phyloP scores from a whole-genome alignment of 805 yeast species.

The Candida saitoana region DNA sequence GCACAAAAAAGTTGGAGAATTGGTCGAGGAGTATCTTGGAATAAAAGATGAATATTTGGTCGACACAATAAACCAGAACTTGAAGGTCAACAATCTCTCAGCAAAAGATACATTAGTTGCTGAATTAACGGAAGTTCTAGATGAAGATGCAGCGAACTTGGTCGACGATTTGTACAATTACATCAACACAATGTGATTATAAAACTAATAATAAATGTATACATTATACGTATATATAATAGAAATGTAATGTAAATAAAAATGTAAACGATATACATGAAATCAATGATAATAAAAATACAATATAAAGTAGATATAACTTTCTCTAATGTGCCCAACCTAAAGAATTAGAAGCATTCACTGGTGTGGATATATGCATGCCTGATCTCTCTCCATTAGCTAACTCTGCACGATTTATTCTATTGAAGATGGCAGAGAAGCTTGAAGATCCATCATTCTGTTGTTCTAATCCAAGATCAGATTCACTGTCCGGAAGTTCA shows the following conservation, averaged over 20 bases:
- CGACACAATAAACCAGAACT: slow-evolving; percentile 38
- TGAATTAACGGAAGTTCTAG: slow-evolving; percentile 49
- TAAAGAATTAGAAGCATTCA: slow-evolving; percentile 64
- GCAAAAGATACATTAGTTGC: slow-evolving; percentile 31
- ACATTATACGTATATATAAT: not conserved
- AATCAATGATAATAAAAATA: not conserved
- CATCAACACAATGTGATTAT: slow-evolving; percentile 5
- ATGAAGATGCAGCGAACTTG: slow-evolving; percentile 43
- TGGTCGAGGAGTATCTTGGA: slow-evolving; percentile 52
- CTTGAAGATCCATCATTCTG: slow-evolving; percentile 14
- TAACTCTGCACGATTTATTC: slow-evolving; percentile 17
- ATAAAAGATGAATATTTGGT: slow-evolving; percentile 48
- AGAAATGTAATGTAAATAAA: not conserved
- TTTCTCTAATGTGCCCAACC: slow-evolving; percentile 48
- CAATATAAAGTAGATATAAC: not conserved
- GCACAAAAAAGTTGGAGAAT: slow-evolving; percentile 33
- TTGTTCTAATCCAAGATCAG: slow-evolving; percentile 25
- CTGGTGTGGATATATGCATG: slow-evolving; percentile 59
- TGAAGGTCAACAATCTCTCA: slow-evolving; percentile 27
- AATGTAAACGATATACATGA: not conserved
- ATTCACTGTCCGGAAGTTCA: slow-evolving; percentile 40
- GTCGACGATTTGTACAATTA: slow-evolving; percentile 38
- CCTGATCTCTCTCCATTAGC: slow-evolving; percentile 18
- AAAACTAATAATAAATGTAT: not conserved
- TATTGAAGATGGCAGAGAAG: slow-evolving; percentile 25